Evolutionary conservation across 768 basidiomycete species (phyloP), one percentile per base, ranked within the genome.

Genomic region (Amanita pallidorosea): DNA sequence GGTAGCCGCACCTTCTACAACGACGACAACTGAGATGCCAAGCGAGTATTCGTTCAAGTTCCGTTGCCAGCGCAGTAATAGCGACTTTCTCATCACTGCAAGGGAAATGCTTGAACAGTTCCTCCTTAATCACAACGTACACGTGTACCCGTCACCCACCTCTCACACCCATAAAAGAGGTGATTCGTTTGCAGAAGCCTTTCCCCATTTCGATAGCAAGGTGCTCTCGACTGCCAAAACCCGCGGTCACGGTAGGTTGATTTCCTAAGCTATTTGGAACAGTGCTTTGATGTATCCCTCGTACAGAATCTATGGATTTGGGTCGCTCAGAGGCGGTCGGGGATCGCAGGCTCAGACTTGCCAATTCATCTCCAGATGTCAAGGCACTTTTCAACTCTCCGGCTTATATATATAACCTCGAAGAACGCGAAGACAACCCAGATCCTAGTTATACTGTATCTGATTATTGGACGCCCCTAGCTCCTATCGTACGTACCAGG

Each of bases 161-260:
- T 77, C 81, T n/a, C 50, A 51, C 51, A 78, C 78, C 2, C 89
- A 88, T 64, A 91, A 85, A 66, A 76, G 91, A 42, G 86, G 85
- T 6, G 94, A 97, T 61, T 91, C 92, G 1, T 94, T 95, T 61
- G 85, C 92, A 31, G 92, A 95, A 62, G 89, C 93, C 2, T 94
- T 95, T 75, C 88, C 92, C 22, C 92, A 95, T 65, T 95, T 96
- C 64, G 91, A 96, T 63, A 91, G 89, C 69, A 96, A 93, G 66
- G 81, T 96, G 1, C 73, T 96, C 44, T 84, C 92, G 13, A 84
- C 86, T 18, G 79, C 85, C 7, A 75, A 81, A 58, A 78, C 81
- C 45, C 77, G 80, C 53, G 85, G 86, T 61, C 71, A 73, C 66
- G 75, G 74, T 74, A 57, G 54, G 36, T 45, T 33, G 49, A 54